Evolutionary conservation across 2,329 filamentous ascomycete species (phyloP).

Genomic region (Colletotrichum orchidophilum): DNA sequence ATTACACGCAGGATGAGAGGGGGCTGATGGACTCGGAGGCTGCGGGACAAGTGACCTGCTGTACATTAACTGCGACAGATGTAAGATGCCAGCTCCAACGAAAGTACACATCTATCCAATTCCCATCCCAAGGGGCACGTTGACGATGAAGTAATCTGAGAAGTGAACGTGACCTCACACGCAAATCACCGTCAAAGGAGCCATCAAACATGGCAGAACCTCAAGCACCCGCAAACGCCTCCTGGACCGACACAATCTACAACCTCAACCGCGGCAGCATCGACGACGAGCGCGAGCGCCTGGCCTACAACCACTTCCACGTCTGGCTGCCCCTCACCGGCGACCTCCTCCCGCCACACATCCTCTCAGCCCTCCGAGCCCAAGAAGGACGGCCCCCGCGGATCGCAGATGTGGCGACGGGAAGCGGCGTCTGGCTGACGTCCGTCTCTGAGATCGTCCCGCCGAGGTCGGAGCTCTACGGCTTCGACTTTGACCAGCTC

Average conservation of each 20-base stretch:
- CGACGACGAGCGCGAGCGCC: constrained; percentile 23
- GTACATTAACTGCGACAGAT: too few relatives aligned
- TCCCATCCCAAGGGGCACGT: too few relatives aligned
- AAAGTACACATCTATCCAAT: too few relatives aligned
- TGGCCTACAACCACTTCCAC: constrained; percentile 29
- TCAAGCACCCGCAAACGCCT: background rate
- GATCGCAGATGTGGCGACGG: constrained; percentile 37
- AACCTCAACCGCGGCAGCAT: constrained; percentile 20
- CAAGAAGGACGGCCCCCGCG: background rate
- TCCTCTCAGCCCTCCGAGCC: background rate
- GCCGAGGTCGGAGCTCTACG: constrained; percentile 22
- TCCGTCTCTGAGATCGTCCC: constrained; percentile 28
- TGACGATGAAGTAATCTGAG: too few relatives aligned
- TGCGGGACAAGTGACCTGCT: background rate
- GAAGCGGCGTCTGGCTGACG: constrained; percentile 37
- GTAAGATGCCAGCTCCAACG: too few relatives aligned
- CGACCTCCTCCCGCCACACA: constrained; percentile 16
- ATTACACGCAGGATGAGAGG: background rate
- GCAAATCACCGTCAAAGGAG: background rate
- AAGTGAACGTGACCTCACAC: background rate
- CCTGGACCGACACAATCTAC: constrained; percentile 24
- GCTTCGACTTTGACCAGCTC: constrained; percentile 35
- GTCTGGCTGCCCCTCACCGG: constrained; percentile 23
- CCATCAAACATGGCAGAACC: background rate
- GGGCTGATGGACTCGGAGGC: background rate